These are phyloP conservation scores for Suillus americanus DNA, from an alignment of 768 basidiomycete genomes.

Conservation along the genomic window DNA sequence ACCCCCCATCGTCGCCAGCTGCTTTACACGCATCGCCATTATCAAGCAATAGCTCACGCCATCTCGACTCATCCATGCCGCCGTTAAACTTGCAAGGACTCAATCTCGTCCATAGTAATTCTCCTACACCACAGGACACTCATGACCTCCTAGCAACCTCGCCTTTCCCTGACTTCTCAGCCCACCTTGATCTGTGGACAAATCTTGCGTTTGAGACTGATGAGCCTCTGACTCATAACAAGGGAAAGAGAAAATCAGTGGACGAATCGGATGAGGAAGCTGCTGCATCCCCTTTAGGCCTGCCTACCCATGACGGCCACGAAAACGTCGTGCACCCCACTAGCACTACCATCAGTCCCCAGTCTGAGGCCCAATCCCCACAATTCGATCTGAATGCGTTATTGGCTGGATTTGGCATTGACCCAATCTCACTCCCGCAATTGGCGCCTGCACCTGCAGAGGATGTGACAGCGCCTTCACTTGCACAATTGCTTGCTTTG, in stretches of 20 bases:
- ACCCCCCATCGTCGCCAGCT: constrained; percentile 1
- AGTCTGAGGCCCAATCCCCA: constrained; percentile 35
- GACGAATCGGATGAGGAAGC: constrained; percentile 44
- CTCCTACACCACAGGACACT: constrained; percentile 37
- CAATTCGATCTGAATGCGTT: constrained; percentile 44
- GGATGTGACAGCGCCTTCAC: constrained; percentile 45
- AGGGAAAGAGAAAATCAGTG: constrained; percentile 34
- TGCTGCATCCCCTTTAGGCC: constrained; percentile 5
- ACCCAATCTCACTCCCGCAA: constrained; percentile 39
- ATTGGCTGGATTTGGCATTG: constrained; percentile 39
- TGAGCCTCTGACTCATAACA: constrained; percentile 50
- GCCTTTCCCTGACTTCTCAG: constrained; percentile 70
- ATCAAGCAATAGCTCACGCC: neutral
- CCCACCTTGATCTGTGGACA: constrained; percentile 84
- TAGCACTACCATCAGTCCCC: constrained; percentile 36
- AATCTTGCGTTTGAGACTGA: constrained; percentile 74
- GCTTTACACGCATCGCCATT: constrained; percentile 5
- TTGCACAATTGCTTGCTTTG: constrained; percentile 70
- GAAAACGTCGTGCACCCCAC: constrained; percentile 56
- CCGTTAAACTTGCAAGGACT: constrained; percentile 73
- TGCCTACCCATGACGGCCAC: constrained; percentile 54
- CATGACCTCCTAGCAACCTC: constrained; percentile 64
- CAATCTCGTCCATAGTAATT: constrained; percentile 69
- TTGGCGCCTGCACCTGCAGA: constrained; percentile 26
- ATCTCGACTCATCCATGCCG: constrained; percentile 49